Conservation (phyloP, 768 basidiomycete genomes). For the Phaeotremella fagi region DNA sequence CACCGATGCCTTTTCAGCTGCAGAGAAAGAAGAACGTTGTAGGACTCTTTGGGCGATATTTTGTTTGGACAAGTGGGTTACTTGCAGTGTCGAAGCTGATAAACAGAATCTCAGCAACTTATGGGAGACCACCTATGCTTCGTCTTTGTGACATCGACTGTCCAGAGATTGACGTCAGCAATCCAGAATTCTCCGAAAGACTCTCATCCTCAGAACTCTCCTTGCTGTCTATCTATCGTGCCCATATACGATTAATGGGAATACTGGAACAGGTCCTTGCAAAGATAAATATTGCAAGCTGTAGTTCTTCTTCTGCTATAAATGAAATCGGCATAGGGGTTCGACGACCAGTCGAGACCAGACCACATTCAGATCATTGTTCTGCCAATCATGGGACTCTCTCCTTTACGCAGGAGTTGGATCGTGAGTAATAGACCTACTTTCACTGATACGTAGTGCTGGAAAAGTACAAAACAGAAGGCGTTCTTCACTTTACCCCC, state of each 20-base stretch:
- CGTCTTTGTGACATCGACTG: neutral
- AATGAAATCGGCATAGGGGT: neutral
- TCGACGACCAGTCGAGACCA: neutral
- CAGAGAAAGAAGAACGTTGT: constrained; percentile 1
- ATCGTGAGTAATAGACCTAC: too few species aligned
- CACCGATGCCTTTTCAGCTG: neutral
- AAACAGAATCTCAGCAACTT: neutral
- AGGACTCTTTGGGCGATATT: constrained; percentile 2
- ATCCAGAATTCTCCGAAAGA: neutral
- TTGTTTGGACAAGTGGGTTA: constrained; percentile 4
- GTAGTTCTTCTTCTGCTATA: neutral
- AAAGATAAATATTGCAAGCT: constrained; percentile 2
- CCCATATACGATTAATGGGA: neutral
- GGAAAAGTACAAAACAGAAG: neutral
- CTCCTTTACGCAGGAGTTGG: neutral
- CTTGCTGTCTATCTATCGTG: neutral
- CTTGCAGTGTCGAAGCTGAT: neutral
- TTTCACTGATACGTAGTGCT: neutral
- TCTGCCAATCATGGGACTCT: neutral
- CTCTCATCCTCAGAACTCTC: neutral
- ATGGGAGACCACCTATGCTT: neutral
- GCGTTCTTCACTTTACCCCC: neutral
- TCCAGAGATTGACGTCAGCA: neutral
- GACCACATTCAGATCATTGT: neutral
- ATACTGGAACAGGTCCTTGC: constrained; percentile 1